Percentiles rank a stretch among this genome's conserved stretches.
These are phyloP conservation scores for Pittosporum tobira DNA, from an alignment of 129 eudicot species.

Conservation along the genomic window DNA sequence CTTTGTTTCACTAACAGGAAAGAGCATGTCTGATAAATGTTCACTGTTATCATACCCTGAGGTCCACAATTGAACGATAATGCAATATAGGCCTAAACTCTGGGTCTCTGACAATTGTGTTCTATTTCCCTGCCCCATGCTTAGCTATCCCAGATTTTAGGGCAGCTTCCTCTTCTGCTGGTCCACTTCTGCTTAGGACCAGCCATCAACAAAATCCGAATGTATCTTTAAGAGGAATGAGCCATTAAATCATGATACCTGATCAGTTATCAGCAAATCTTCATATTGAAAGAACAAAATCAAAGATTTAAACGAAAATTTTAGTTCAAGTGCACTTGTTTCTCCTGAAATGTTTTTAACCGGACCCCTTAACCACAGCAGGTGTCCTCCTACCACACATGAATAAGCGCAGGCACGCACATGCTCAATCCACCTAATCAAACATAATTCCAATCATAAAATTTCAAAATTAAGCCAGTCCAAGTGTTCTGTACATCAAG, in stretches of 20 bases:
- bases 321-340: neutral
- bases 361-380: too few relatives aligned
- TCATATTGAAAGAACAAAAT: slow-evolving; percentile 4
- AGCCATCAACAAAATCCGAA: slow-evolving; percentile 41
- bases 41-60: slow-evolving; percentile 40
- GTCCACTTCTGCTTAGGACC: slow-evolving; percentile 92
- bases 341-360: neutral
- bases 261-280: slow-evolving; percentile 12
- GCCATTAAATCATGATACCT: too few relatives aligned
- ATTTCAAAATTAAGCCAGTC: neutral
- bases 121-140: slow-evolving; percentile 86
- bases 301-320: neutral
- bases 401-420: neutral
- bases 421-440: neutral
- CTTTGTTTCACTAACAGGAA: neutral
- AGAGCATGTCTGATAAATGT: neutral
- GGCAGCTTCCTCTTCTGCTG: slow-evolving; percentile 87
- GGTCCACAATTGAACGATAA: slow-evolving; percentile 84
- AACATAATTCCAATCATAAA: neutral
- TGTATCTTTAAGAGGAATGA: slow-evolving; percentile 10
- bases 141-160: slow-evolving; percentile 74
- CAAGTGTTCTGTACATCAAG: neutral
- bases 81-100: slow-evolving; percentile 49
- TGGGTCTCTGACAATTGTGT: slow-evolving; percentile 70
- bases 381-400: too few relatives aligned